A percentile compares a stretch with the other conserved stretches of the same genome.
These are phyloP conservation scores for sweet orange (Citrus sinensis) DNA, from an alignment of 345 rosid genomes.

Conservation along the genomic window DVS_A1.0 CM039168.1:3710501-3711000, in stretches of 20 bases:
- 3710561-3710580: conserved; percentile 28
- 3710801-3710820: conserved; percentile 97
- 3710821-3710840: conserved; percentile 99
- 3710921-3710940: neutral
- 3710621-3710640: conserved; percentile 68
- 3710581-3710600: conserved; percentile 84
- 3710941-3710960: neutral
- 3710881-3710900: neutral
- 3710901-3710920: neutral
- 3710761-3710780: conserved; percentile 88
- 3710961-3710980: neutral
- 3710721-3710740: conserved; percentile 12
- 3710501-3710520: conserved; percentile 40
- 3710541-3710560: neutral
- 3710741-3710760: conserved; percentile 99
- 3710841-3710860: neutral
- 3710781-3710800: conserved; percentile 94
- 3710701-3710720: conserved; percentile 1
- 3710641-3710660: neutral
- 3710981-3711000: neutral
- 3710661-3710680: neutral
- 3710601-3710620: conserved; percentile 78
- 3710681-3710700: neutral
- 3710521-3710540: neutral
- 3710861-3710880: neutral